phyloP scores from a whole-genome alignment of 192 early-diverging fungal genomes.

The Mycoemilia scoparia region DNA sequence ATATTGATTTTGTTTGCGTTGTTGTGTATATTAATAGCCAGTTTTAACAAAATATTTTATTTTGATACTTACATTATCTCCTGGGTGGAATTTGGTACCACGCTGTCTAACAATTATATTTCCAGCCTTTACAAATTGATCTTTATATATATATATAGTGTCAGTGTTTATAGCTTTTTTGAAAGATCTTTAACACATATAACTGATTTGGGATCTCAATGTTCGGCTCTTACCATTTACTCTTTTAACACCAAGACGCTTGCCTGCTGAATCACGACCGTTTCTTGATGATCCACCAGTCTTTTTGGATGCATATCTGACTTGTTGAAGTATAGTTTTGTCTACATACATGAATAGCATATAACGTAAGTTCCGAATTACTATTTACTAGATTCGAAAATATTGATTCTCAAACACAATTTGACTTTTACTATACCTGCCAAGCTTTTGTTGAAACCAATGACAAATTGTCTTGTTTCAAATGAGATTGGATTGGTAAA shows the following conservation, averaged over 20 bases:
- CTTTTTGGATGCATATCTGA: constrained; percentile 61
- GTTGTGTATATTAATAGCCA: not conserved
- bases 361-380: too few species aligned
- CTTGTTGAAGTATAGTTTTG: constrained; percentile 27
- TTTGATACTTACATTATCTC: constrained; percentile 65
- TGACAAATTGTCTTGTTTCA: too few species aligned
- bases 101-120: constrained; percentile 69
- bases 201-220: not conserved
- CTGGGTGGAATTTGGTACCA: constrained; percentile 60
- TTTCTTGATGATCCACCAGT: constrained; percentile 62
- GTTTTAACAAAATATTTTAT: not conserved
- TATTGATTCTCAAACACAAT: too few species aligned
- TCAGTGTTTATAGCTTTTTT: not conserved
- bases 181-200: not conserved
- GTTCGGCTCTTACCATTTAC: constrained; percentile 1
- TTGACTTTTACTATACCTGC: too few species aligned
- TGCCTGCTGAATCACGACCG: constrained; percentile 58
- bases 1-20: not conserved
- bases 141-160: constrained; percentile 17
- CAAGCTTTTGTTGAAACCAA: too few species aligned
- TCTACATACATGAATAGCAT: too few species aligned
- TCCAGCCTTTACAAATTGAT: constrained; percentile 50
- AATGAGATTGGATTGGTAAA: too few species aligned
- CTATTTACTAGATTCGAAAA: too few species aligned
- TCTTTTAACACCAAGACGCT: constrained; percentile 63